phyloP scores from a whole-genome alignment of 345 rosid species.

The Rhodomyrtus tomentosa region DNA sequence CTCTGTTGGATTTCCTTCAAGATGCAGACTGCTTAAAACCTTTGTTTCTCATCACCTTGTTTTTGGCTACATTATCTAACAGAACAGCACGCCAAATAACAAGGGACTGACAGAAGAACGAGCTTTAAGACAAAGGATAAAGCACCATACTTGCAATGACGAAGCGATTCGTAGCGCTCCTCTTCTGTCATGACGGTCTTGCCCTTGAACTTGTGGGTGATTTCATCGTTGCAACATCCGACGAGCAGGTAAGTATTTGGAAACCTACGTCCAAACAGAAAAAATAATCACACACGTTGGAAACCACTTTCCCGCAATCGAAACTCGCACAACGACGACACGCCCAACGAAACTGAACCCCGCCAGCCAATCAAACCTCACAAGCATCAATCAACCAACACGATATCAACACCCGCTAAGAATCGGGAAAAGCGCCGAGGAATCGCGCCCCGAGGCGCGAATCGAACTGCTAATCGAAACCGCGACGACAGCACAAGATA shows the following conservation, averaged over 20 bases:
- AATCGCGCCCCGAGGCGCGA: no score
- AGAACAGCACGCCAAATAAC: background rate
- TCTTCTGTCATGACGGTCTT: constrained; percentile 81
- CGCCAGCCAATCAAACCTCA: background rate
- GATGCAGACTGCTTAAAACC: background rate
- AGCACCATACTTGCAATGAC: constrained; percentile 82
- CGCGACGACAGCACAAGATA: no score
- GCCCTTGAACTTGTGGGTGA: constrained; percentile 75
- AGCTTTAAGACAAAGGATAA: background rate
- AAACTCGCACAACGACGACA: background rate
- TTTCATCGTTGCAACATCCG: constrained; percentile 88
- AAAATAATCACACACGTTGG: background rate
- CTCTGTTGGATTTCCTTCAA: no score
- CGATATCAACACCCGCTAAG: background rate
- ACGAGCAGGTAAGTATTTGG: constrained; percentile 73
- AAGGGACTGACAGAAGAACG: background rate
- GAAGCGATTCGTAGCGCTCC: constrained; percentile 90
- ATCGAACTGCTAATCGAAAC: no score
- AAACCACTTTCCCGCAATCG: background rate
- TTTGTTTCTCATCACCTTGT: background rate
- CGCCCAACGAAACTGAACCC: background rate
- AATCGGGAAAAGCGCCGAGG: background rate
- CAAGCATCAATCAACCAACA: background rate
- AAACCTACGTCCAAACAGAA: constrained; percentile 30
- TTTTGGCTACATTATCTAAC: background rate